These are phyloP conservation scores for Mycocentrospora acerina DNA, from an alignment of 2,329 filamentous ascomycete species.

Conservation along the genomic window DNA sequence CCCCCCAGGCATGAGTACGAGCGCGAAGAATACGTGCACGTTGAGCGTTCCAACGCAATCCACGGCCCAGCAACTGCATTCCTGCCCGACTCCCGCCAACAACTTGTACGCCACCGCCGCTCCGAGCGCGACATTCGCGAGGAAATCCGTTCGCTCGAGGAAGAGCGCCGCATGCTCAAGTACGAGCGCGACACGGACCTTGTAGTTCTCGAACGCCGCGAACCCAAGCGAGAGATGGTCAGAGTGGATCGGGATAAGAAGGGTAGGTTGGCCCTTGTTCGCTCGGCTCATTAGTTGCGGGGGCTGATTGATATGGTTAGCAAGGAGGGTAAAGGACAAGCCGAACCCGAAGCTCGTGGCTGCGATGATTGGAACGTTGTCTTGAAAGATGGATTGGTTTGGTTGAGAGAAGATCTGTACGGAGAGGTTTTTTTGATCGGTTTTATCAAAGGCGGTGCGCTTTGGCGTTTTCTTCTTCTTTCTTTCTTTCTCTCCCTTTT, in stretches of 20 bases:
- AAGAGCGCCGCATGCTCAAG: slow-evolving; percentile 60
- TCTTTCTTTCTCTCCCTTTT: too few species aligned
- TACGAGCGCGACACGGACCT: slow-evolving; percentile 60
- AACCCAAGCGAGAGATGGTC: slow-evolving; percentile 55
- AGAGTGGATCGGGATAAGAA: slow-evolving; percentile 86
- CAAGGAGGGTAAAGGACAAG: slow-evolving; percentile 26
- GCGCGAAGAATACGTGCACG: slow-evolving; percentile 41
- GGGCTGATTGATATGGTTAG: slow-evolving; percentile 41
- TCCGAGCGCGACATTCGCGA: slow-evolving; percentile 67
- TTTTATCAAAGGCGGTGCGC: too few species aligned
- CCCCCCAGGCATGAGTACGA: slow-evolving; percentile 29
- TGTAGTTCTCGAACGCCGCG: slow-evolving; percentile 63
- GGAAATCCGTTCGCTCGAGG: slow-evolving; percentile 72
- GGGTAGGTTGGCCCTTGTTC: slow-evolving; percentile 91
- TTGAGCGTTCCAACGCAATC: slow-evolving; percentile 51
- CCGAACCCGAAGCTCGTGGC: slow-evolving; percentile 48
- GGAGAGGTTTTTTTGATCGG: too few species aligned
- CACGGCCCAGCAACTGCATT: slow-evolving; percentile 52
- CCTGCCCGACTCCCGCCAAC: slow-evolving; percentile 43
- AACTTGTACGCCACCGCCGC: slow-evolving; percentile 21
- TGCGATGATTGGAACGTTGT: slow-evolving; percentile 47
- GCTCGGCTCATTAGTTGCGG: slow-evolving; percentile 62
- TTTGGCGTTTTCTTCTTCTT: too few species aligned
- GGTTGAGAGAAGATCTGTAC: too few species aligned
- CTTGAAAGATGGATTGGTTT: too few species aligned